Conservation (phyloP, 768 basidiomycete genomes). For the Suillus subalutaceus region DNA sequence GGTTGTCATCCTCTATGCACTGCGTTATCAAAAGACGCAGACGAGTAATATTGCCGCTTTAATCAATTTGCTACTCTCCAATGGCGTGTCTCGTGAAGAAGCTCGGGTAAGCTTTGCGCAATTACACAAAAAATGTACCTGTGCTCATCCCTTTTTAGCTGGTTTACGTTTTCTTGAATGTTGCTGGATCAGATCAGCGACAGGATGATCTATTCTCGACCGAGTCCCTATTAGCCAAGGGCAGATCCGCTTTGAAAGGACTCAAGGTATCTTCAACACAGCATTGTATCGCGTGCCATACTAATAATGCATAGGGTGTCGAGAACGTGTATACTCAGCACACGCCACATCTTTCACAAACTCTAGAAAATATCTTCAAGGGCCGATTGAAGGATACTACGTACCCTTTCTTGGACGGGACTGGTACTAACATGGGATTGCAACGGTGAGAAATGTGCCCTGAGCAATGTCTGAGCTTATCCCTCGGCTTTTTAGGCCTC, state of each 20-base stretch:
- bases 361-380: constrained; percentile 85
- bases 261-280: constrained; percentile 66
- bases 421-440: constrained; percentile 66
- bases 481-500: constrained; percentile 57
- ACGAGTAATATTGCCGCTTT: constrained; percentile 79
- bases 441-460: constrained; percentile 55
- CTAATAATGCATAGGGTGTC: constrained; percentile 65
- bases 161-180: constrained; percentile 90
- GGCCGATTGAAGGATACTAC: constrained; percentile 85
- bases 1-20: constrained; percentile 87
- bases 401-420: constrained; percentile 85
- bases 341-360: constrained; percentile 89
- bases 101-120: constrained; percentile 51
- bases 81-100: constrained; percentile 78
- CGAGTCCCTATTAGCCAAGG: constrained; percentile 91
- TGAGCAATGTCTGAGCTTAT: not conserved
- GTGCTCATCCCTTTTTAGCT: constrained; percentile 50
- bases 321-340: constrained; percentile 99
- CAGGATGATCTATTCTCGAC: constrained; percentile 98
- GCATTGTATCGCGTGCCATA: constrained; percentile 11
- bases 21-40: constrained; percentile 92
- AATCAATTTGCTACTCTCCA: constrained; percentile 72
- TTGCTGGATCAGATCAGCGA: constrained; percentile 93
- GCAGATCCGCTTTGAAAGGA: constrained; percentile 93
- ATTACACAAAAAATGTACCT: not conserved